These are phyloP conservation scores for Rheum nobile DNA, from an alignment of 148 eudicot species.

Conservation along the genomic window DNA sequence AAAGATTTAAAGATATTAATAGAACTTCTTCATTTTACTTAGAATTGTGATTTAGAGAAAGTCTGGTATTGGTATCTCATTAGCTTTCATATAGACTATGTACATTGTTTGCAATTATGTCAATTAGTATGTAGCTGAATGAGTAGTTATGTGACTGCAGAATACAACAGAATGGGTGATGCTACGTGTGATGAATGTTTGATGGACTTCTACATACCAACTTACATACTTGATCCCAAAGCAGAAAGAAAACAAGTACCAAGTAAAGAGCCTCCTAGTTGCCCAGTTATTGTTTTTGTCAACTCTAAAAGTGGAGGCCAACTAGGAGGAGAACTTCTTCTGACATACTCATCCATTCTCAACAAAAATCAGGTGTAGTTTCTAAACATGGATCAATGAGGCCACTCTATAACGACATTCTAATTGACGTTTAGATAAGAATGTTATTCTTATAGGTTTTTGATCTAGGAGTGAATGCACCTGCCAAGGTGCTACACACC, in stretches of 20 bases:
- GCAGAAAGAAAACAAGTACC: not conserved
- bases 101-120: not conserved
- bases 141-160: not conserved
- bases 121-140: not conserved
- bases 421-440: not conserved
- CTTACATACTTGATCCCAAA: conserved; percentile 15
- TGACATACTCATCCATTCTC: conserved; percentile 15
- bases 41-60: not conserved
- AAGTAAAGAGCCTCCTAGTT: not conserved
- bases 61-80: not conserved
- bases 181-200: not conserved
- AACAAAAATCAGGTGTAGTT: conserved; percentile 14
- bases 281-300: conserved; percentile 25
- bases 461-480: conserved; percentile 20
- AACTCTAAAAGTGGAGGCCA: conserved; percentile 27
- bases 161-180: not conserved
- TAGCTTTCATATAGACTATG: not conserved
- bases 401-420: not conserved
- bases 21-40: not conserved
- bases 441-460: conserved; percentile 14
- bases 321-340: conserved; percentile 25
- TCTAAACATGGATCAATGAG: not conserved
- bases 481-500: conserved; percentile 18
- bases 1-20: not conserved
- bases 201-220: conserved; percentile 21